A percentile compares a stretch with the other conserved stretches of the same genome.
Conservation (phyloP, 2,329 filamentous ascomycete species). For the Cladosporium sp. region DNA sequence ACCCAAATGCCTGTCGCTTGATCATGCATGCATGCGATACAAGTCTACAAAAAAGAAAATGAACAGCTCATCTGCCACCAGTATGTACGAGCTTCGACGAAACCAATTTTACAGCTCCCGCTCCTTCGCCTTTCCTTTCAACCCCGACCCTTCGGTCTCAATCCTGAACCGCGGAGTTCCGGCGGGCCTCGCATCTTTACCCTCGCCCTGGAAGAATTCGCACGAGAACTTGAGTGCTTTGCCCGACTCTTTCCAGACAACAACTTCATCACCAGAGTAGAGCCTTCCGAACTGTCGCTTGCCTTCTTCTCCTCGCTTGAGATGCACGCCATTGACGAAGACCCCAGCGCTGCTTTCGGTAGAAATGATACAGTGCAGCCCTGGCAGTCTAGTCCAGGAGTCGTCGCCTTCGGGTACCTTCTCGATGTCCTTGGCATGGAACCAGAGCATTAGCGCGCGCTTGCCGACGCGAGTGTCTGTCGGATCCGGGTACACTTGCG, state of each 20-base stretch:
- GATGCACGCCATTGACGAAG: slow-evolving; percentile 68
- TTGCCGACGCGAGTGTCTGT: slow-evolving; percentile 75
- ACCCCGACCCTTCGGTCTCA: slow-evolving; percentile 3
- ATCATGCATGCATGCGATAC: neutral
- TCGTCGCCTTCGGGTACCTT: slow-evolving; percentile 51
- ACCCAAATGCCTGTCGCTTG: neutral
- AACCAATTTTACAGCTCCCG: neutral
- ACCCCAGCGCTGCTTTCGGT: slow-evolving; percentile 79
- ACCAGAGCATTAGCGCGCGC: slow-evolving; percentile 73
- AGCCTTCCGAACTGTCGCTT: slow-evolving; percentile 64
- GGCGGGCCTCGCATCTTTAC: slow-evolving; percentile 11
- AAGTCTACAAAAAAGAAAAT: neutral
- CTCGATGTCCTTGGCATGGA: slow-evolving; percentile 70
- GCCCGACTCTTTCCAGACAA: slow-evolving; percentile 58
- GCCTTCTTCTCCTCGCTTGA: slow-evolving; percentile 58
- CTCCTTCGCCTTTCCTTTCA: neutral
- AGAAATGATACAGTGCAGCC: slow-evolving; percentile 69
- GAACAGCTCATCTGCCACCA: neutral
- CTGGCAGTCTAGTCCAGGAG: slow-evolving; percentile 54
- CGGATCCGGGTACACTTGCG: slow-evolving; percentile 61
- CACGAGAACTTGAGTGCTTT: slow-evolving; percentile 44
- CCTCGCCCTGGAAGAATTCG: slow-evolving; percentile 43
- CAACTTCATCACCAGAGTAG: slow-evolving; percentile 74
- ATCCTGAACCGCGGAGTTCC: neutral
- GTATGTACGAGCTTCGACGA: neutral